These are phyloP conservation scores for Candida railenensis DNA, from an alignment of 805 yeast species.

Conservation along the genomic window DNA sequence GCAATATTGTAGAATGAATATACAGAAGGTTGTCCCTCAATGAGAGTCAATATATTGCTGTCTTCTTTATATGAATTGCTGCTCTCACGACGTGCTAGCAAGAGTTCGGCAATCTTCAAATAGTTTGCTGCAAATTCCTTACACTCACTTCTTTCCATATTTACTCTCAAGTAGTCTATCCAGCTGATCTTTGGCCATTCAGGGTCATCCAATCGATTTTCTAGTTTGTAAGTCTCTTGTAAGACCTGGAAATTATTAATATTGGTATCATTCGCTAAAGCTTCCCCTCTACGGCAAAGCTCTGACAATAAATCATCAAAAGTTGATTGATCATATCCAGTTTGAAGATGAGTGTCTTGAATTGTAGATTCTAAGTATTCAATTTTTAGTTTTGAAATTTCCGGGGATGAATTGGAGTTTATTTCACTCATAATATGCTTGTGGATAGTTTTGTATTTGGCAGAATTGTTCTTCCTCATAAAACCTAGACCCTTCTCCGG, in stretches of 20 bases:
- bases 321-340: neutral
- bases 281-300: neutral
- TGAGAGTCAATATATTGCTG: neutral
- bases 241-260: constrained; percentile 25
- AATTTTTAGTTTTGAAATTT: constrained; percentile 27
- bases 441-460: constrained; percentile 25
- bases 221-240: constrained; percentile 25
- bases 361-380: constrained; percentile 35
- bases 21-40: neutral
- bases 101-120: constrained; percentile 33
- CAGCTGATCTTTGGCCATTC: constrained; percentile 39
- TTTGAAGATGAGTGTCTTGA: neutral
- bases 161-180: constrained; percentile 32
- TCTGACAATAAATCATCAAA: constrained; percentile 5
- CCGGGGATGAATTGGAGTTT: neutral
- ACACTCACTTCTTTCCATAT: constrained; percentile 26
- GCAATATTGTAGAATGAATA: neutral
- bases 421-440: constrained; percentile 30
- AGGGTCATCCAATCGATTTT: constrained; percentile 25
- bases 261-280: neutral
- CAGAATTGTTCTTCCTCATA: constrained; percentile 25
- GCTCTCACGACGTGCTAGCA: constrained; percentile 9
- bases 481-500: constrained; percentile 29
- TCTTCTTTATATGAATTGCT: neutral
- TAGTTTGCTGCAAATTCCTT: constrained; percentile 25